phyloP scores from a whole-genome alignment of 257 asterid genomes.

The Solanum piurae region DNA sequence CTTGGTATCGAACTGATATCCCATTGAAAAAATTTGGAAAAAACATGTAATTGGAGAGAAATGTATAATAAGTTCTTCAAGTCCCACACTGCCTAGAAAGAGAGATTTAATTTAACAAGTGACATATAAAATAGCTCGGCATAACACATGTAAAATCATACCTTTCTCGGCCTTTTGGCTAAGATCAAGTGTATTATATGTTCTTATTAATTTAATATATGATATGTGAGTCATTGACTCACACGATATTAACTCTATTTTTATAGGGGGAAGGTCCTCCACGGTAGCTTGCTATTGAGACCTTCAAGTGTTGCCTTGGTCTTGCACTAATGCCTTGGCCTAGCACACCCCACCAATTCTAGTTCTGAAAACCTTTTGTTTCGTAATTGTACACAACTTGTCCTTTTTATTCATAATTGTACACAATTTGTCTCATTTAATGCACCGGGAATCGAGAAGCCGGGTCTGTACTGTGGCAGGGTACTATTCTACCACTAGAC shows the following conservation, averaged over 20 bases:
- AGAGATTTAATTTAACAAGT: too few species aligned
- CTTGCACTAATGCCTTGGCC: neutral
- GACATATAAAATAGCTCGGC: too few species aligned
- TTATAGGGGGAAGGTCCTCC: neutral
- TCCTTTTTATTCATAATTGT: too few species aligned
- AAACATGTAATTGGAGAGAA: too few species aligned
- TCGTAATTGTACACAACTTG: too few species aligned
- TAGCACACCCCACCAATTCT: neutral
- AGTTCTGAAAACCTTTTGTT: neutral
- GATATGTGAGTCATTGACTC: slow-evolving; percentile 17
- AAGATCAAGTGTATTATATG: slow-evolving; percentile 71
- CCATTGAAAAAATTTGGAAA: too few species aligned
- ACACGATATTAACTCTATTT: too few species aligned
- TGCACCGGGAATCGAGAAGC: too few species aligned
- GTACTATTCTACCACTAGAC: slow-evolving; percentile 79
- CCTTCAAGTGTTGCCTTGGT: neutral
- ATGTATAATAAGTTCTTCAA: too few species aligned
- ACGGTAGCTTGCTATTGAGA: neutral
- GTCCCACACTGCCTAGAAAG: too few species aligned
- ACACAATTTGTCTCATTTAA: too few species aligned
- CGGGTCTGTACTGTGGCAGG: slow-evolving; percentile 79
- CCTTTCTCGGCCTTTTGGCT: slow-evolving; percentile 81
- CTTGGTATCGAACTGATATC: too few species aligned
- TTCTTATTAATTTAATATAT: slow-evolving; percentile 76
- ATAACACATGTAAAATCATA: slow-evolving; percentile 4